Evolutionary conservation across 306 rosid genomes (phyloP), one percentile per base, ranked within the genome.

Genomic region (Medicago arabica): DNA sequence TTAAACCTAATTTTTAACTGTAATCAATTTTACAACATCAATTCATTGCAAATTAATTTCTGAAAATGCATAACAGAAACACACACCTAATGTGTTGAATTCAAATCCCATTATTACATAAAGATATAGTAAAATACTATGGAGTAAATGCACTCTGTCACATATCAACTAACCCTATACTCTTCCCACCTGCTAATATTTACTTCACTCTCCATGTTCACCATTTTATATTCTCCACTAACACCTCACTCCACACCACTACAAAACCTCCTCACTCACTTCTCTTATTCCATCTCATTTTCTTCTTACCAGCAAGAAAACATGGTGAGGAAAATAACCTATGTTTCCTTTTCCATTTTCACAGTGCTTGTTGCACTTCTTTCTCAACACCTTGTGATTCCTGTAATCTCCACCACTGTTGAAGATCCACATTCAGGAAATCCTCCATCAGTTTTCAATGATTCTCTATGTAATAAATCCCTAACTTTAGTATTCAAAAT

Each of bases 111-210:
- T 58, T 23, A 58, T 58, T 23, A 1, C 64, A 12, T 12, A 13
- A 58, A 58, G 8, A 23, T 21, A 55, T 19, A 55, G 7, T 58
- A 58, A 12, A 58, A 58, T 14, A 23, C 21, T 31, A 61, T 61
- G 15, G 85, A 90, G 81, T 96, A 92, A 96, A 90, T 96, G 93
- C 88, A 76, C 46, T 83, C 89, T 75, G 90, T 89, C 77, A 60
- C 15, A 74, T 39, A 82, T 86, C 97, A 96, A 88, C 99, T 73
- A 96, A 87, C 91, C 81, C 31, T 85, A 85, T 13, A 78, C 86
- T 85, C 83, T 72, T 80, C 85, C 79, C 93, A 89, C 88, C 97
- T 83, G 97, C 75, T 61, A 47, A 69, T 83, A 92, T 96, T 90
- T 69, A 92, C 92, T 95, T 78, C 90, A 41, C 75, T 58, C 78